A percentile compares a stretch with the other conserved stretches of the same genome.
These are phyloP conservation scores for Cladosporium sp. DNA, from an alignment of 2,329 filamentous ascomycete genomes.

Conservation along the genomic window DNA sequence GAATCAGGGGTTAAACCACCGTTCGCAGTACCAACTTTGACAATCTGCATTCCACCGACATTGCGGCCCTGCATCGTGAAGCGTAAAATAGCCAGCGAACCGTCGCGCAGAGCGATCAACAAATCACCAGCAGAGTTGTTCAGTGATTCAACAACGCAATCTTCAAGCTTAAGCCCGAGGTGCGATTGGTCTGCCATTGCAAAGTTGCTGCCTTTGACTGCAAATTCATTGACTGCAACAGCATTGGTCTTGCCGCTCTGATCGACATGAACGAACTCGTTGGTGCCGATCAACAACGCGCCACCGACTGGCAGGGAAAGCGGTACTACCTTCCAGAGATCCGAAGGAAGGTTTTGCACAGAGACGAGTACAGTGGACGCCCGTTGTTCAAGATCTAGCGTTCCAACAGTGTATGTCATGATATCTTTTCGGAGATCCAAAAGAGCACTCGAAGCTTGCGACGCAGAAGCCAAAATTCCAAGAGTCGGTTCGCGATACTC, in stretches of 20 bases:
- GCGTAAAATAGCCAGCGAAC: constrained; percentile 67
- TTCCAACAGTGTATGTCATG: constrained; percentile 89
- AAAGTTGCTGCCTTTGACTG: constrained; percentile 77
- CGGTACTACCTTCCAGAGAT: constrained; percentile 77
- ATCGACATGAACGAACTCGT: constrained; percentile 92
- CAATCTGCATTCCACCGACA: constrained; percentile 79
- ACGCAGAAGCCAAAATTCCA: constrained; percentile 80
- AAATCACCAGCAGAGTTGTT: constrained; percentile 76
- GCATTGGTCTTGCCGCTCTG: constrained; percentile 92
- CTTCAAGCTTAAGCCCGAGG: constrained; percentile 74
- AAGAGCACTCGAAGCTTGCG: constrained; percentile 69
- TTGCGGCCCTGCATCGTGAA: constrained; percentile 89
- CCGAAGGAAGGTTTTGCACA: constrained; percentile 78
- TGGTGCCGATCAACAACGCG: constrained; percentile 77
- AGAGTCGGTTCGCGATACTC: constrained; percentile 98
- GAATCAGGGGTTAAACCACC: constrained; percentile 61
- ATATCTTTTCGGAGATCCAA: constrained; percentile 74
- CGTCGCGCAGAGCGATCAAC: constrained; percentile 74
- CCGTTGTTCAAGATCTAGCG: constrained; percentile 85
- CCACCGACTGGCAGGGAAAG: constrained; percentile 85
- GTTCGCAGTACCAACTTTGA: constrained; percentile 57
- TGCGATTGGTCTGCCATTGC: constrained; percentile 81
- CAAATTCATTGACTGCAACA: constrained; percentile 87
- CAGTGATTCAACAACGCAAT: constrained; percentile 71
- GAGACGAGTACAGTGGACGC: constrained; percentile 91